These are phyloP conservation scores for Sequoiadendron giganteum DNA, from an alignment of 75 land plant species.

Conservation along the genomic window DNA sequence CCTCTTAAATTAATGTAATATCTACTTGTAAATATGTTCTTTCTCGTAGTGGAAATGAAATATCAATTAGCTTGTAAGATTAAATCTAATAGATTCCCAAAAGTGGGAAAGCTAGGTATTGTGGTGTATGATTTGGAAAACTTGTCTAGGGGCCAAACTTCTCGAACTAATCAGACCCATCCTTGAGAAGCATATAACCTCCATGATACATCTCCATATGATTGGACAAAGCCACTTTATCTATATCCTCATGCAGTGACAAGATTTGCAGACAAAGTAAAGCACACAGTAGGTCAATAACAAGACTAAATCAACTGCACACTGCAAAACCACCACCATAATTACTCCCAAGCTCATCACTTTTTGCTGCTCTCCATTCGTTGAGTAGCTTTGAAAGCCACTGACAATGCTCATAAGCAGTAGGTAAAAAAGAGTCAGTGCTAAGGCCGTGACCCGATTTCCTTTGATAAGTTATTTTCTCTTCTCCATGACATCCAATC, in stretches of 20 bases:
- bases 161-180: too few relatives aligned
- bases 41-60: too few relatives aligned
- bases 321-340: slow-evolving; percentile 12
- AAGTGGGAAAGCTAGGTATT: too few relatives aligned
- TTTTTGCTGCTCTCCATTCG: slow-evolving; percentile 11
- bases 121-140: too few relatives aligned
- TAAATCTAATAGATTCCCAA: too few relatives aligned
- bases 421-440: slow-evolving; percentile 23
- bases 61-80: too few relatives aligned
- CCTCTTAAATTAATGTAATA: too few relatives aligned
- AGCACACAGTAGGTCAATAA: slow-evolving; percentile 66
- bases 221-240: slow-evolving; percentile 27
- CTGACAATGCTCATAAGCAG: neutral
- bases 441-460: slow-evolving; percentile 27
- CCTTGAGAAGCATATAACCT: neutral
- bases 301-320: slow-evolving; percentile 33
- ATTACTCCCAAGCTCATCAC: slow-evolving; percentile 16
- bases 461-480: slow-evolving; percentile 60
- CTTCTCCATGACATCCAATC: slow-evolving; percentile 61
- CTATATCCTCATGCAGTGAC: slow-evolving; percentile 79
- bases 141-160: neutral
- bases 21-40: too few relatives aligned
- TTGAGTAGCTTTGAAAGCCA: neutral
- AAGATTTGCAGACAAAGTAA: slow-evolving; percentile 83
- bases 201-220: neutral